Evolutionary conservation across 805 yeast species (phyloP).

Genomic region (Wickerhamiella parazyma): DNA sequence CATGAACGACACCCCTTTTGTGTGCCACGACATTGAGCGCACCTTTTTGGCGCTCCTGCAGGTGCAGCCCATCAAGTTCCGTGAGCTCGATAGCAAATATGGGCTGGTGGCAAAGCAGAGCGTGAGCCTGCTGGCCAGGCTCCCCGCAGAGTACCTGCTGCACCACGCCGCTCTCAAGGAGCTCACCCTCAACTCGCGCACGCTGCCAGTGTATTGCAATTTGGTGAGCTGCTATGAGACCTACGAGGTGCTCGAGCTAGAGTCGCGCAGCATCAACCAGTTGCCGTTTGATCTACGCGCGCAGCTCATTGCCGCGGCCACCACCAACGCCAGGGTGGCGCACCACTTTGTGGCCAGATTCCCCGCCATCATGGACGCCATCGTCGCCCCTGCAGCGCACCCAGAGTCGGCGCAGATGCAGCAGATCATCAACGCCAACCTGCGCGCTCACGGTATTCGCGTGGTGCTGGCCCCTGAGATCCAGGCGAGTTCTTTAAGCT

Average conservation of each 20-base stretch:
- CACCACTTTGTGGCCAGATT: constrained; percentile 10
- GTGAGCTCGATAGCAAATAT: constrained; percentile 13
- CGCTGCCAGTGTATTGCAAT: constrained; percentile 15
- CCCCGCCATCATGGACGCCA: constrained; percentile 11
- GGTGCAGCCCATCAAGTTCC: constrained; percentile 9
- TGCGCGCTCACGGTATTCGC: constrained; percentile 9
- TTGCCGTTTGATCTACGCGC: constrained; percentile 12
- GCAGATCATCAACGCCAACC: constrained; percentile 9
- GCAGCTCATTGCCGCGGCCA: constrained; percentile 15
- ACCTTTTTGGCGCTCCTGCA: constrained; percentile 9
- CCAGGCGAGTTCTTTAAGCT: not conserved
- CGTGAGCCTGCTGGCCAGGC: constrained; percentile 13
- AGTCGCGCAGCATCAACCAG: constrained; percentile 3
- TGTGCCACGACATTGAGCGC: constrained; percentile 10
- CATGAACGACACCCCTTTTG: constrained; percentile 1
- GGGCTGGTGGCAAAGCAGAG: constrained; percentile 8
- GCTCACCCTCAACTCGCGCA: constrained; percentile 9
- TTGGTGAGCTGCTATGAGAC: constrained; percentile 10
- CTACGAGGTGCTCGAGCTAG: constrained; percentile 10
- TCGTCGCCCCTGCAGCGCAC: constrained; percentile 8
- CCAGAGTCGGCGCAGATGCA: constrained; percentile 10
- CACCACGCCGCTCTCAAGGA: constrained; percentile 11
- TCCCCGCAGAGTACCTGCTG: constrained; percentile 15
- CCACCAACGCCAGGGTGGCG: constrained; percentile 13
- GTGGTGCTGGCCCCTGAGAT: constrained; percentile 6